Percentiles rank a stretch among this genome's conserved stretches.
Evolutionary conservation across 1,284 basidiomycete genomes (phyloP).

Genomic region (Neolentinus lepideus): DNA sequence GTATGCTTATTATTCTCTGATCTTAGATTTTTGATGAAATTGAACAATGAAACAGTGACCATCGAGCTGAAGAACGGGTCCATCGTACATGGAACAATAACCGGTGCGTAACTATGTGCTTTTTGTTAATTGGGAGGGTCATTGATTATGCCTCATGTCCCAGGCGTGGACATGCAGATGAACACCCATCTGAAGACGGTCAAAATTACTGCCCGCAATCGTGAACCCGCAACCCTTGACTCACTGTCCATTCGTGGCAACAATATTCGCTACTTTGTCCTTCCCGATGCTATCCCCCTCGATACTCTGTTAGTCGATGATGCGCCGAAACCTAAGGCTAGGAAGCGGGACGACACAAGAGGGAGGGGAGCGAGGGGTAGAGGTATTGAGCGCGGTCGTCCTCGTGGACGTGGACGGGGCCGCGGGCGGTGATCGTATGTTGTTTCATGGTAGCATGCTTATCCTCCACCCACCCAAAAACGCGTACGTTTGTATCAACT

Average conservation of each 20-base stretch:
- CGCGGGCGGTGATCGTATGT: slow-evolving; percentile 27
- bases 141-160: not conserved
- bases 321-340: slow-evolving; percentile 91
- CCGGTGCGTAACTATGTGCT: slow-evolving; percentile 51
- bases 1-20: slow-evolving; percentile 3
- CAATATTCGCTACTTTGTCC: slow-evolving; percentile 91
- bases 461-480: no score
- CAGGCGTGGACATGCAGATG: slow-evolving; percentile 96
- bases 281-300: slow-evolving; percentile 93
- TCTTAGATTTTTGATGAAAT: slow-evolving; percentile 94
- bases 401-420: slow-evolving; percentile 40
- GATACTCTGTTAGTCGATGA: slow-evolving; percentile 97
- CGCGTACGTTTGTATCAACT: not conserved
- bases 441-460: not conserved
- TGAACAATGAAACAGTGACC: slow-evolving; percentile 99
- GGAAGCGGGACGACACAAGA: slow-evolving; percentile 70
- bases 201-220: slow-evolving; percentile 89
- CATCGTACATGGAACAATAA: slow-evolving; percentile 94
- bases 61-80: slow-evolving; percentile 99
- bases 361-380: slow-evolving; percentile 59
- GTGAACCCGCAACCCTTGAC: slow-evolving; percentile 79
- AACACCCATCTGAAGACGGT: slow-evolving; percentile 97
- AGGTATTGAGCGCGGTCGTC: slow-evolving; percentile 36
- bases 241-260: slow-evolving; percentile 88
- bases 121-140: slow-evolving; percentile 1